A percentile compares a stretch with the other conserved stretches of the same genome.
phyloP scores from a whole-genome alignment of 2,329 filamentous ascomycete species.

The Monosporascus sp. region DNA sequence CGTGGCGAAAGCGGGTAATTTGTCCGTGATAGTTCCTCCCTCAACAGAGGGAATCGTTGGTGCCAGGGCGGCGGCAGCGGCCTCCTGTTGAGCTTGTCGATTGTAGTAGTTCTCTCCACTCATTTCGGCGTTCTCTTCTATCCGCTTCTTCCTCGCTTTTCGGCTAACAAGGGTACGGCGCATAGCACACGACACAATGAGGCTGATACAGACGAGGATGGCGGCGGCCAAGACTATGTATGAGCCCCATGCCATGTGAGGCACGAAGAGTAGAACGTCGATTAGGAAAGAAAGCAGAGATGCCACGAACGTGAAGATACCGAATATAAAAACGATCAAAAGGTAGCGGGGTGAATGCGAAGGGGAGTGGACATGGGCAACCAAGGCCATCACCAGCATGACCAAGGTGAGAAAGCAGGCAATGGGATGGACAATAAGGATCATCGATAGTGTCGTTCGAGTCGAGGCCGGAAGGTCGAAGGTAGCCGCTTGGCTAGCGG shows the following conservation, averaged over 20 bases:
- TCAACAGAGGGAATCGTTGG: slow-evolving; percentile 55
- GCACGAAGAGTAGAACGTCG: slow-evolving; percentile 90
- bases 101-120: slow-evolving; percentile 90
- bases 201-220: slow-evolving; percentile 74
- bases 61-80: slow-evolving; percentile 41
- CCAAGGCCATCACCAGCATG: slow-evolving; percentile 72
- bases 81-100: slow-evolving; percentile 54
- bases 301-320: slow-evolving; percentile 77
- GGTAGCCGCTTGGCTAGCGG: slow-evolving; percentile 16
- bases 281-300: slow-evolving; percentile 85
- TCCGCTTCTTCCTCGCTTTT: slow-evolving; percentile 87
- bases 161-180: slow-evolving; percentile 83
- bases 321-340: slow-evolving; percentile 77
- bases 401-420: slow-evolving; percentile 81
- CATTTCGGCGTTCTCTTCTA: slow-evolving; percentile 95
- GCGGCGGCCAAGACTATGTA: slow-evolving; percentile 90
- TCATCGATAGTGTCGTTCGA: slow-evolving; percentile 67
- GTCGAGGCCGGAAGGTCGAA: slow-evolving; percentile 54
- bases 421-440: slow-evolving; percentile 88
- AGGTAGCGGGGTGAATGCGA: slow-evolving; percentile 89
- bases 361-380: slow-evolving; percentile 80
- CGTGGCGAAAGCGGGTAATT: slow-evolving; percentile 52
- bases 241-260: slow-evolving; percentile 88
- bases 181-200: slow-evolving; percentile 90
- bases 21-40: slow-evolving; percentile 46